Conservation (phyloP, 805 yeast species). For the Naumovozyma baii region DNA sequence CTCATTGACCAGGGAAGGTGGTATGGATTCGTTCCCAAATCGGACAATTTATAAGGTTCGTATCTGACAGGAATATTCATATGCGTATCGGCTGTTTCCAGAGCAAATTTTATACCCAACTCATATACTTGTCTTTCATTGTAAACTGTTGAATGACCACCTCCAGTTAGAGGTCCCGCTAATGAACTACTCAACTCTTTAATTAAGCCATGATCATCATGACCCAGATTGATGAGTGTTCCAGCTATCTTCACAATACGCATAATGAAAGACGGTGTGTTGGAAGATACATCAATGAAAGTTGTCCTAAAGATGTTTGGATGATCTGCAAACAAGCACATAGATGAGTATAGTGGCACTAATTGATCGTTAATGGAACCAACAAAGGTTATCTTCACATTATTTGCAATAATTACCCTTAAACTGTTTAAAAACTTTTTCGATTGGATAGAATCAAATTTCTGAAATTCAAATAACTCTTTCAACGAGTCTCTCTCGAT, state of each 20-base stretch:
- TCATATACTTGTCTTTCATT: constrained; percentile 79
- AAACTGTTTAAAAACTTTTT: constrained; percentile 59
- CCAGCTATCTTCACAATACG: constrained; percentile 66
- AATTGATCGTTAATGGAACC: constrained; percentile 91
- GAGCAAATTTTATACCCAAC: constrained; percentile 60
- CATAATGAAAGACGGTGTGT: constrained; percentile 70
- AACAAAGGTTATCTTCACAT: constrained; percentile 69
- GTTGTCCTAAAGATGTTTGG: constrained; percentile 87
- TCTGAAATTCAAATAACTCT: constrained; percentile 84
- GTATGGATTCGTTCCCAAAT: constrained; percentile 69
- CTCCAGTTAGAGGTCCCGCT: constrained; percentile 89
- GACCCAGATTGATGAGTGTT: constrained; percentile 64
- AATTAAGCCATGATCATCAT: constrained; percentile 75
- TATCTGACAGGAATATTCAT: constrained; percentile 32
- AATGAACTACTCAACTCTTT: constrained; percentile 70
- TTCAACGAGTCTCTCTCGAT: constrained; percentile 79
- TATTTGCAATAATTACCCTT: constrained; percentile 51
- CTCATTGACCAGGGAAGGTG: constrained; percentile 89
- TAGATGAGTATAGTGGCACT: constrained; percentile 84
- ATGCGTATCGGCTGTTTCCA: constrained; percentile 60
- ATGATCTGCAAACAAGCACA: constrained; percentile 72
- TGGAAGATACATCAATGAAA: constrained; percentile 73
- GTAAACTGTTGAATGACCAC: constrained; percentile 88
- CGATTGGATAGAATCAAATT: constrained; percentile 62
- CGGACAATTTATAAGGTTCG: constrained; percentile 48